Percentiles rank a stretch among this genome's conserved stretches.
These are phyloP conservation scores for Stemphylium beticola DNA, from an alignment of 2,329 filamentous ascomycete species.

Conservation along the genomic window DNA sequence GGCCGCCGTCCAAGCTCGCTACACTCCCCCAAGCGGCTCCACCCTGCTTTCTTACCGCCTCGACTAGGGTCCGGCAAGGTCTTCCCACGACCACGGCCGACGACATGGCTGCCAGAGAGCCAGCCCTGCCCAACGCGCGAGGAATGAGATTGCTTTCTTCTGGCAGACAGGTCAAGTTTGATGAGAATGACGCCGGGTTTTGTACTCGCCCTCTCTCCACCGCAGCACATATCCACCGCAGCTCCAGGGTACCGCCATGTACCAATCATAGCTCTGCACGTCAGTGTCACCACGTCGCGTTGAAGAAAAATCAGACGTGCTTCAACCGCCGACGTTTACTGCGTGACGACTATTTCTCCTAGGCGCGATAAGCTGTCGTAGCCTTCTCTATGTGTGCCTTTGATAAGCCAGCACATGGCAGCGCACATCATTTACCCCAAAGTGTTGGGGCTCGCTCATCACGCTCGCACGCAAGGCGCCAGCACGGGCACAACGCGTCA, in stretches of 20 bases:
- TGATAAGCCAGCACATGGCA: background rate
- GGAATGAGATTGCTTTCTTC: background rate
- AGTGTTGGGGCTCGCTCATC: background rate
- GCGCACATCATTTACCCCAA: background rate
- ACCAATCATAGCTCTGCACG: constrained; percentile 26
- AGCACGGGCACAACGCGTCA: constrained; percentile 13
- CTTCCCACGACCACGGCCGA: background rate
- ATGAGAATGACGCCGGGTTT: background rate
- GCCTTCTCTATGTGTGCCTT: background rate
- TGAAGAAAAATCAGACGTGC: constrained; percentile 1
- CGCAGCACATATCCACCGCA: constrained; percentile 3
- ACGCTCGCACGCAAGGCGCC: background rate
- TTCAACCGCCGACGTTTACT: background rate
- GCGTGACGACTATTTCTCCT: background rate
- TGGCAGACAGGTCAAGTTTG: background rate
- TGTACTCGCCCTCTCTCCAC: constrained; percentile 10
- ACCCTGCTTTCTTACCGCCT: constrained; percentile 20
- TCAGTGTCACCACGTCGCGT: constrained; percentile 26
- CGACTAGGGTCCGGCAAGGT: background rate
- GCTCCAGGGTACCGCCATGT: background rate
- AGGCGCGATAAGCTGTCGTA: background rate
- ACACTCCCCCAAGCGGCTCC: constrained; percentile 8
- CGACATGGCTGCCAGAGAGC: background rate
- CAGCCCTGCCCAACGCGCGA: too few species aligned
- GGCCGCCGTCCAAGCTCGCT: constrained; percentile 5